A percentile compares a stretch with the other conserved stretches of the same genome.
These are phyloP conservation scores for Oryza glumipatula DNA, from an alignment of 176 grass and related monocot genomes.

Conservation along the genomic window DNA sequence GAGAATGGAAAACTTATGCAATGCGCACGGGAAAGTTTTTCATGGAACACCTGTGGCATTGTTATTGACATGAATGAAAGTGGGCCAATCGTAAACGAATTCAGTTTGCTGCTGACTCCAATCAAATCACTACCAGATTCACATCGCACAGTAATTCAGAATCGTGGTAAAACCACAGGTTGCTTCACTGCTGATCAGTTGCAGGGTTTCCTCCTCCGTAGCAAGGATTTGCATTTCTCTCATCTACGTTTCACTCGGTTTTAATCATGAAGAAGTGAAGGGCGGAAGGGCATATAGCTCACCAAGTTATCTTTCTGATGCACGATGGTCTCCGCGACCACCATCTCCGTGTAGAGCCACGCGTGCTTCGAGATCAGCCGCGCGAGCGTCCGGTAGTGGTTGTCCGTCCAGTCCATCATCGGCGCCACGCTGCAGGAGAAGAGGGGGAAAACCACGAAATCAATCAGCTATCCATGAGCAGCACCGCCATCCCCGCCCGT, in stretches of 20 bases:
- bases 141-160: too few relatives aligned
- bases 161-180: neutral
- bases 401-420: conserved; percentile 99
- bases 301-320: conserved; percentile 91
- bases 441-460: conserved; percentile 1
- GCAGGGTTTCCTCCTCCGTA: neutral
- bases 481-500: neutral
- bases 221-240: neutral
- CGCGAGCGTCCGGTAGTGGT: conserved; percentile 86
- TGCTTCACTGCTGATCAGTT: neutral
- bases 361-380: conserved; percentile 85
- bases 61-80: neutral
- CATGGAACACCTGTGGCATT: neutral
- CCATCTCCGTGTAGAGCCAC: conserved; percentile 98
- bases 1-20: neutral
- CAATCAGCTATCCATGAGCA: conserved; percentile 21
- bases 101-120: too few relatives aligned
- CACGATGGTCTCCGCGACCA: conserved; percentile 93
- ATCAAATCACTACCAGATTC: too few relatives aligned
- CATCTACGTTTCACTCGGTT: too few relatives aligned
- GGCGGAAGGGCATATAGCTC: neutral
- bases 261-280: neutral
- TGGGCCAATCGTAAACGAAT: too few relatives aligned
- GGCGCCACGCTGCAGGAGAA: conserved; percentile 70
- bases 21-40: neutral